Evolutionary conservation across 352 stramenopile genomes (phyloP), one percentile per base, ranked within the genome.

Genomic region (Aphanomyces euteiches): DNA sequence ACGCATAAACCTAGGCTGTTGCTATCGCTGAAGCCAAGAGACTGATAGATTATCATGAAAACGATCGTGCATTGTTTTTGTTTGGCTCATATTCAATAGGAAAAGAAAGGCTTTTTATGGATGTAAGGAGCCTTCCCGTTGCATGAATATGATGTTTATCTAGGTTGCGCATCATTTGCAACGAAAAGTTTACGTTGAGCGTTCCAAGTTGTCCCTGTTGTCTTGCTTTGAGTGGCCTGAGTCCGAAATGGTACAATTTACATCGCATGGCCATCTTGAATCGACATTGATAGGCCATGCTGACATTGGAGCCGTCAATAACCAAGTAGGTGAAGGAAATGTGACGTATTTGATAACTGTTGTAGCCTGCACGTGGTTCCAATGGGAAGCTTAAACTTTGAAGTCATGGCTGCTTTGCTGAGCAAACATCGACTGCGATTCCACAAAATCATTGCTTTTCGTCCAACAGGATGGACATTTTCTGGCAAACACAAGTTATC

Each of bases 81-180:
- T 98, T 99, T 80, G 96, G 96, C 36, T 96, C 93, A 28, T 99
- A 99, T 68, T 98, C 93, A 7, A 98, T 99, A 67, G 96, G 96
- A 17, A 99, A 99, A 73, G 96, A 99, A 74, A 84, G 88, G 19
- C 86, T 98, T n/a, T 98, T 98, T 66, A 90, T 98, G 75, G 90
- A 97, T 56, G 86, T 98, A 59, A 80, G 77, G 66, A 90, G 54
- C 39, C 28, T 41, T 0, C 36, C 3, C 15, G 63, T 50, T 65
- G 56, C 56, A 40, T 72, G 45, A 39, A 67, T 69, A 19, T 21
- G 54, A n/a, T 50, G 43, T 12, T n/a, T 21, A 47, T 41, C 12
- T 76, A 72, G 72, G 43, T 61, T 72, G 70, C 47, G n/a, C 80
- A 90, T 65, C 79, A 72, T n/a, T 66, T 75, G 41, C 64, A 83